phyloP scores from a whole-genome alignment of 2,329 filamentous ascomycete genomes.

The Ascochyta viciae-villosae region DNA sequence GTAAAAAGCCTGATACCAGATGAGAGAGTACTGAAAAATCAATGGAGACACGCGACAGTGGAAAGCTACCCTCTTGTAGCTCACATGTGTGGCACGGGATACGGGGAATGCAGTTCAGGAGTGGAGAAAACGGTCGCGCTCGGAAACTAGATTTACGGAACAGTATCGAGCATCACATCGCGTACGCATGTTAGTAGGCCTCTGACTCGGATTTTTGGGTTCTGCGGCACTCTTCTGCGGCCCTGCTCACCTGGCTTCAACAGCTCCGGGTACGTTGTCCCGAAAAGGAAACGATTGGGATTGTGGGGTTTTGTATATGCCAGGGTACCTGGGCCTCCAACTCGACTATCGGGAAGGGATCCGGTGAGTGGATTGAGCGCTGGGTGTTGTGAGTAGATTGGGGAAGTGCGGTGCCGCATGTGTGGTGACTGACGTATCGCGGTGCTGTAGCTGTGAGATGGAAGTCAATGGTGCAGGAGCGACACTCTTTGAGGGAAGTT shows the following conservation, averaged over 20 bases:
- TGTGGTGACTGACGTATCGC: too few species aligned
- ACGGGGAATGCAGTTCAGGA: constrained; percentile 11
- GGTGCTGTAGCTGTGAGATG: too few species aligned
- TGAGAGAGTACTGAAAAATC: neutral
- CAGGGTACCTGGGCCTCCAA: neutral
- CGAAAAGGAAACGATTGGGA: constrained; percentile 15
- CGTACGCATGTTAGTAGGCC: neutral
- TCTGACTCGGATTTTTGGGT: neutral
- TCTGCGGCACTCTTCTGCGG: neutral
- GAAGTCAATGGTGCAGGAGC: too few species aligned
- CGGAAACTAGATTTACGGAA: neutral
- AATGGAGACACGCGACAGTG: constrained; percentile 7
- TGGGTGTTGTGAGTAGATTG: too few species aligned
- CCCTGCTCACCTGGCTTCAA: neutral
- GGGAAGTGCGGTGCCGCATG: too few species aligned
- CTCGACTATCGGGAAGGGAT: neutral
- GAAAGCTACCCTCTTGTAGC: constrained; percentile 10
- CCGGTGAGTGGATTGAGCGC: neutral
- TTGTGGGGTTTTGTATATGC: neutral
- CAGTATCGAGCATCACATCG: constrained; percentile 7
- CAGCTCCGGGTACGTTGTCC: constrained; percentile 10
- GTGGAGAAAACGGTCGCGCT: constrained; percentile 18
- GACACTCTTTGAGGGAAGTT: too few species aligned
- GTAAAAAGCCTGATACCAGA: constrained; percentile 6
- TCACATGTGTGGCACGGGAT: constrained; percentile 1